Base-by-base conservation (phyloP, 805 yeast genomes). In the Hanseniaspora taiwanica region DNA sequence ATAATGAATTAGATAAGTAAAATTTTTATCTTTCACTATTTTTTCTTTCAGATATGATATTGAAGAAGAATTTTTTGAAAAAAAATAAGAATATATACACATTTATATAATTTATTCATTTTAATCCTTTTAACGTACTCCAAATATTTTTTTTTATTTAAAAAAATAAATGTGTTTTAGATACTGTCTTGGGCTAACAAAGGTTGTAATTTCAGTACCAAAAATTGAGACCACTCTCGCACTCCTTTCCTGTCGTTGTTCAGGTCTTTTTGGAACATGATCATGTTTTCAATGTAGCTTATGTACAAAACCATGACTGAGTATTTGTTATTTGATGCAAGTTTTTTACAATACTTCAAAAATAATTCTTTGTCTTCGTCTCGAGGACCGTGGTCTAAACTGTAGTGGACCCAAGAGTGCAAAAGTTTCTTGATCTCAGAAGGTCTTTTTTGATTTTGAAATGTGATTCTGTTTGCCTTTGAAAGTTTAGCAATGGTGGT, bases 331-430 rank as follows among this genome's bases (percentile, higher is more conserved):
- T n/a, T n/a, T 3, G 4, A 21, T 19, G 21, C 33, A 9, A 68
- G 44, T 10, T 47, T 48, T 5, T 44, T 37, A 27, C 69, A 40
- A 46, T 59, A 70, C 10, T 43, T 46, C 24, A 54, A 53, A 34
- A 71, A 65, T 18, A 63, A 42, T 10, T 45, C 47, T 2, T 65
- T 46, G 44, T 71, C 76, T 24, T 57, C 64, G 6, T 38, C 45
- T 42, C 62, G 64, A 2, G 74, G 74, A 0, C 66, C 66, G 17
- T 46, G 51, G 0, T 41, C 40, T 2, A 53, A 44, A 2, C 67
- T 59, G n/a, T 46, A 48, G 6, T 43, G 46, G 1, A 68, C 48
- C 75, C 75, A 69, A 2, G 47, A 37, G 6, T 47, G 48, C n/a
- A 67, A 36, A 21, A 61, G 36, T 6, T 44, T 19, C n/a, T 57